A percentile compares a stretch with the other conserved stretches of the same genome.
Evolutionary conservation across 495 filamentous ascomycete genomes (phyloP).

Genomic region (Penicillium argentinense): DNA sequence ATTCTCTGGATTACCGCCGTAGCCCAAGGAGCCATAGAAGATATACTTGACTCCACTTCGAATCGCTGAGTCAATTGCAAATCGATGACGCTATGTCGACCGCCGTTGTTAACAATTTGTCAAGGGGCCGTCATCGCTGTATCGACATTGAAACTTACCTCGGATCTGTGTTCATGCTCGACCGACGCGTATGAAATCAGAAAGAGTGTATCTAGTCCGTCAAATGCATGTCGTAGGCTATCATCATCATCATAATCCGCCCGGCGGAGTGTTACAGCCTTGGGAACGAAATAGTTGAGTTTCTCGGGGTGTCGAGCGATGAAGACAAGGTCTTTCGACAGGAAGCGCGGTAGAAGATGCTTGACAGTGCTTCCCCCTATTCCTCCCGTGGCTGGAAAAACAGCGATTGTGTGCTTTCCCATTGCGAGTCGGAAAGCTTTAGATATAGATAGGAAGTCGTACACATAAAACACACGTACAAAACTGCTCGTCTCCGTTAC

Average conservation of each 20-base stretch:
- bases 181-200: conserved; percentile 33
- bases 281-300: conserved; percentile 9
- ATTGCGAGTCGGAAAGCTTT: no score
- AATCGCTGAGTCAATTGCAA: conserved; percentile 53
- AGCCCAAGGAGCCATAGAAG: conserved; percentile 61
- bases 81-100: conserved; percentile 37
- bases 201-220: conserved; percentile 22
- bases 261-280: conserved; percentile 18
- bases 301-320: conserved; percentile 40
- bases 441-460: no score
- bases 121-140: no score
- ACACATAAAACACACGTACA: no score
- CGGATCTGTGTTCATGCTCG: conserved; percentile 23
- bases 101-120: neutral
- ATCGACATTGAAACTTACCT: conserved; percentile 22
- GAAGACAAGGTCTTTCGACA: conserved; percentile 29
- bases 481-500: no score
- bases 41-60: conserved; percentile 55
- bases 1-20: conserved; percentile 36
- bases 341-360: conserved; percentile 36
- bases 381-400: conserved; percentile 45
- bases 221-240: conserved; percentile 23
- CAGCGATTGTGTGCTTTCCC: no score
- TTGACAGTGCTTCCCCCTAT: conserved; percentile 40
- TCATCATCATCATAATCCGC: conserved; percentile 27